Percentiles rank a stretch among this genome's conserved stretches.
Evolutionary conservation across 1,284 basidiomycete species (phyloP).

Genomic region (Malassezia equina): DNA sequence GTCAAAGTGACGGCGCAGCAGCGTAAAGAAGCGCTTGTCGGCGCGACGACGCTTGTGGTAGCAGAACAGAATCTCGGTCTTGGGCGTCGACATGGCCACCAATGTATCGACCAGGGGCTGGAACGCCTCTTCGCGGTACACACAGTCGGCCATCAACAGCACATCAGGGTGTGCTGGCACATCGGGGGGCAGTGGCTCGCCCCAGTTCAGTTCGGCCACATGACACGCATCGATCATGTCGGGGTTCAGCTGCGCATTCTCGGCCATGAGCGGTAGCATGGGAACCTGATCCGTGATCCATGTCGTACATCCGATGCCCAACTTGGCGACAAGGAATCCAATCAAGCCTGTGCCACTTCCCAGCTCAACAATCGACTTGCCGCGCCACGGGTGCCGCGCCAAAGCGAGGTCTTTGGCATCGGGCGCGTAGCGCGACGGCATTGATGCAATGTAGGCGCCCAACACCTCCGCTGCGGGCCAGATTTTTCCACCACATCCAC

Average conservation of each 20-base stretch:
- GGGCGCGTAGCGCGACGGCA: conserved; percentile 13
- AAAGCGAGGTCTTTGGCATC: background rate
- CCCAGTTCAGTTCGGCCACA: conserved; percentile 34
- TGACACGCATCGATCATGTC: conserved; percentile 12
- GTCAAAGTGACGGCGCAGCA: conserved; percentile 71
- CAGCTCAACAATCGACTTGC: conserved; percentile 60
- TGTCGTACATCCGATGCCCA: conserved; percentile 53
- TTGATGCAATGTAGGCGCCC: conserved; percentile 30
- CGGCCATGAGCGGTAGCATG: conserved; percentile 37
- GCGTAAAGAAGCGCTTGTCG: conserved; percentile 74
- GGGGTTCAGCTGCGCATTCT: conserved; percentile 29
- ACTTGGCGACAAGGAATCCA: conserved; percentile 65
- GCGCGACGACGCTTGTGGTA: conserved; percentile 87
- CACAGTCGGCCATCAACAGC: conserved; percentile 59
- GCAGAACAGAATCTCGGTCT: conserved; percentile 61
- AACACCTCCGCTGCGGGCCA: conserved; percentile 84
- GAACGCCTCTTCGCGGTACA: conserved; percentile 81
- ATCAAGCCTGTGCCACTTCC: conserved; percentile 79
- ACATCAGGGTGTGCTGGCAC: conserved; percentile 55
- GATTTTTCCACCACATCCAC: conserved; percentile 78
- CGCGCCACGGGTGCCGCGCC: conserved; percentile 21
- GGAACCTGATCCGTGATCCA: conserved; percentile 78
- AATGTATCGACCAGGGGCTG: conserved; percentile 74
- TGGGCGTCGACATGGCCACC: conserved; percentile 54
- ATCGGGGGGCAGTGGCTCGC: conserved; percentile 41